Evolutionary conservation across 768 basidiomycete genomes (phyloP).

Genomic region (Auricularia cornea): DNA sequence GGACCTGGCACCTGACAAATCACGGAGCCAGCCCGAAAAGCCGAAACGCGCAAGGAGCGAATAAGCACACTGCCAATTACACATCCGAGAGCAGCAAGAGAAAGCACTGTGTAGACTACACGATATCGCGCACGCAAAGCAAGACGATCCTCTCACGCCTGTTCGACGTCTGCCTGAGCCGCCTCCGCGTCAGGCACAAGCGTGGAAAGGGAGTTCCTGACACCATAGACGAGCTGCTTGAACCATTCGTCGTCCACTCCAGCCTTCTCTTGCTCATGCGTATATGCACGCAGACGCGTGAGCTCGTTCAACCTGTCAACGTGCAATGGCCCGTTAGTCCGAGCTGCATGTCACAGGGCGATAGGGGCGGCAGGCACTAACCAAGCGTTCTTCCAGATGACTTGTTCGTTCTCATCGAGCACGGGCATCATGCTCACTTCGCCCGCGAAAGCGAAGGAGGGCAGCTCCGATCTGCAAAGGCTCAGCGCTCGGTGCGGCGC

Average conservation of each 20-base stretch:
- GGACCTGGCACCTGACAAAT: neutral
- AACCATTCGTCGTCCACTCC: slow-evolving; percentile 81
- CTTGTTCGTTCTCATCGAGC: neutral
- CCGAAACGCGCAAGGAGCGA: no score
- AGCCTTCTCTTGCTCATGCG: slow-evolving; percentile 73
- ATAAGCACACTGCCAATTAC: no score
- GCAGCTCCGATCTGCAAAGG: neutral
- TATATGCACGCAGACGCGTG: slow-evolving; percentile 62
- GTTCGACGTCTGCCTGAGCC: neutral
- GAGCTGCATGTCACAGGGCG: no score
- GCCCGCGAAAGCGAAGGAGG: neutral
- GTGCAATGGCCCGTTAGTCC: no score
- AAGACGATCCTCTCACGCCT: neutral
- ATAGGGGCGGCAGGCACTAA: no score
- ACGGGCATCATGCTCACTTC: neutral
- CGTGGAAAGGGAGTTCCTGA: slow-evolving; percentile 42
- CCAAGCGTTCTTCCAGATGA: slow-evolving; percentile 1
- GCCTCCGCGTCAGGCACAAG: neutral
- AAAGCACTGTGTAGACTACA: neutral
- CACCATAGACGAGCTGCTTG: slow-evolving; percentile 75
- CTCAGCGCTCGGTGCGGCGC: neutral
- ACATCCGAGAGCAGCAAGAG: neutral
- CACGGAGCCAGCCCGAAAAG: neutral
- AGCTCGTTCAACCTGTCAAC: slow-evolving; percentile 66
- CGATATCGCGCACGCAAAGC: neutral